phyloP scores from a whole-genome alignment of 768 basidiomycete genomes.

The Cantharellus anzutake region DNA sequence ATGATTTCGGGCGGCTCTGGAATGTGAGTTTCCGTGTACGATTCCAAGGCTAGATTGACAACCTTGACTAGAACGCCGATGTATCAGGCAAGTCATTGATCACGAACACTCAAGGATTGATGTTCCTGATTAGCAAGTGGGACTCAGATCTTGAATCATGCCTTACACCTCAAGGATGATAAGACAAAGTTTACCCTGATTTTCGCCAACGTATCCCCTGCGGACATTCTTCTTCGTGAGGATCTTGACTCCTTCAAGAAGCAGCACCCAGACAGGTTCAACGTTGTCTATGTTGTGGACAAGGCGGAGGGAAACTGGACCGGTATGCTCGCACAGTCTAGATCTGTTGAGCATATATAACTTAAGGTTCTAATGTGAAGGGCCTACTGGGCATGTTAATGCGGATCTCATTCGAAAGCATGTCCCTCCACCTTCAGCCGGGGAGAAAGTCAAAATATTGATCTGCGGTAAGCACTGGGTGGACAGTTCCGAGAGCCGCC shows the following conservation, averaged over 20 bases:
- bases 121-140: not conserved
- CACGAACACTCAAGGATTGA: not conserved
- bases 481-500: slow-evolving; percentile 1
- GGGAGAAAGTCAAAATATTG: slow-evolving; percentile 73
- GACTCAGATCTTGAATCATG: slow-evolving; percentile 38
- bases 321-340: slow-evolving; percentile 14
- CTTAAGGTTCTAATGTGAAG: slow-evolving; percentile 15
- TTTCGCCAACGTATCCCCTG: slow-evolving; percentile 77
- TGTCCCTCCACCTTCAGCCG: slow-evolving; percentile 39
- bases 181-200: slow-evolving; percentile 89
- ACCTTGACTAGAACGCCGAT: slow-evolving; percentile 43
- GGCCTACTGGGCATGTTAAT: slow-evolving; percentile 56
- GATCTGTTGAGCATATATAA: slow-evolving; percentile 2
- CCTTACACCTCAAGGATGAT: slow-evolving; percentile 50
- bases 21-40: slow-evolving; percentile 33
- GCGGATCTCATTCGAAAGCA: slow-evolving; percentile 55
- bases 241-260: slow-evolving; percentile 53
- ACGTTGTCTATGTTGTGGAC: slow-evolving; percentile 77
- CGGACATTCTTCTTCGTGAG: slow-evolving; percentile 75
- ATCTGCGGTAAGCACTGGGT: slow-evolving; percentile 47
- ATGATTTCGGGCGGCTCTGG: slow-evolving; percentile 90
- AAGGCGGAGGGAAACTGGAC: slow-evolving; percentile 51
- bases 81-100: slow-evolving; percentile 29
- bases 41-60: not conserved
- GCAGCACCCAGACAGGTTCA: slow-evolving; percentile 45